Percentiles rank a stretch among this genome's conserved stretches.
Conservation (phyloP, 805 yeast species). For the Sugiyamaella lignohabitans region DNA sequence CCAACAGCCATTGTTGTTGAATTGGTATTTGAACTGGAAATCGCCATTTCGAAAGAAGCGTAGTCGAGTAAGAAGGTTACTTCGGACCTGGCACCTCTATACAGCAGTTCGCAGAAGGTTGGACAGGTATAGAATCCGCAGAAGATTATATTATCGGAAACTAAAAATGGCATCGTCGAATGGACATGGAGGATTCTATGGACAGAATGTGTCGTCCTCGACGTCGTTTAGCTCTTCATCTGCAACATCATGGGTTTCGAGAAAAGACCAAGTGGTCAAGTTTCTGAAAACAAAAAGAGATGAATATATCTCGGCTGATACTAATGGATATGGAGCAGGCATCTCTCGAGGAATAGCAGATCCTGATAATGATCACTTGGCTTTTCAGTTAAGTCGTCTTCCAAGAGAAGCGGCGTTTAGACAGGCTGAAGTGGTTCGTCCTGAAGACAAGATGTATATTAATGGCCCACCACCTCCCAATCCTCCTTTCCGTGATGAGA, state of each 20-base stretch:
- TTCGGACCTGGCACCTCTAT: too few species aligned
- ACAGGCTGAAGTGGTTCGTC: neutral
- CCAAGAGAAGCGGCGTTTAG: neutral
- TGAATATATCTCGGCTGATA: neutral
- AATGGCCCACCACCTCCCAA: neutral
- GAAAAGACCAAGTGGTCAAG: neutral
- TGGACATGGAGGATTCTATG: too few species aligned
- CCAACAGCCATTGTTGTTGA: neutral
- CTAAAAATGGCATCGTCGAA: too few species aligned
- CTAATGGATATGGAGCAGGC: too few species aligned
- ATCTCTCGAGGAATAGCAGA: slow-evolving; percentile 1
- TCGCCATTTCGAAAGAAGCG: neutral
- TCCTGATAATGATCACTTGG: slow-evolving; percentile 9
- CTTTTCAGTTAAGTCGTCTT: neutral
- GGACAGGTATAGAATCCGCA: too few species aligned
- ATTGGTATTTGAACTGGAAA: neutral
- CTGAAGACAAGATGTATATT: slow-evolving; percentile 1
- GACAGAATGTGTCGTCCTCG: too few species aligned
- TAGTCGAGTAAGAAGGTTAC: too few species aligned
- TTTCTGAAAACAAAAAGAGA: neutral
- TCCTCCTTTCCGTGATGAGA: slow-evolving; percentile 40
- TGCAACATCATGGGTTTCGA: neutral
- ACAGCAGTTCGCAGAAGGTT: too few species aligned
- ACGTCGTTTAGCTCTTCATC: neutral
- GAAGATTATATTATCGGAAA: too few species aligned